Evolutionary conservation across 2,329 filamentous ascomycete genomes (phyloP).

Genomic region (Paecilomyces formosus): DNA sequence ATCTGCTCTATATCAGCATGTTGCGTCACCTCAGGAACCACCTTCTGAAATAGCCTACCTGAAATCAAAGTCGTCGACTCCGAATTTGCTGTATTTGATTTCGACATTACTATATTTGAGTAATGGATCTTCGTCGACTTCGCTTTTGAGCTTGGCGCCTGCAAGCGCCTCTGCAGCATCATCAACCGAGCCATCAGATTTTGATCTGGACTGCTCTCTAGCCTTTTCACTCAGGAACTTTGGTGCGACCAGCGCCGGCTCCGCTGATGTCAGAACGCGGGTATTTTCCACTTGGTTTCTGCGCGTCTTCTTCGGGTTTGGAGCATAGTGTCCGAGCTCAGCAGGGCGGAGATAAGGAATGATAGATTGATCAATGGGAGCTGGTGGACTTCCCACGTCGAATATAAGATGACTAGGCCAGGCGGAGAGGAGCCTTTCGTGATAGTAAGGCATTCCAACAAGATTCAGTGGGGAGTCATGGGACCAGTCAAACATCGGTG

Average conservation of each 20-base stretch:
- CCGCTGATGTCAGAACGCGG: slow-evolving; percentile 53
- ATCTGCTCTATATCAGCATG: slow-evolving; percentile 45
- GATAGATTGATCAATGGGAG: slow-evolving; percentile 64
- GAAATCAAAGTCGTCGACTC: slow-evolving; percentile 99
- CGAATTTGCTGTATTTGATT: slow-evolving; percentile 98
- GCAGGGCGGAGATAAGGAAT: slow-evolving; percentile 60
- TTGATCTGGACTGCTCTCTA: slow-evolving; percentile 49
- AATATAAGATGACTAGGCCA: slow-evolving; percentile 81
- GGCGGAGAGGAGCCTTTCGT: slow-evolving; percentile 76
- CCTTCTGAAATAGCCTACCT: slow-evolving; percentile 78
- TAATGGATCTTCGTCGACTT: slow-evolving; percentile 72
- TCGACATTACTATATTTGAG: slow-evolving; percentile 89
- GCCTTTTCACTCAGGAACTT: slow-evolving; percentile 95
- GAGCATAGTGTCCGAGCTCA: slow-evolving; percentile 71
- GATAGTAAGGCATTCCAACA: slow-evolving; percentile 88
- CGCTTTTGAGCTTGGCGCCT: slow-evolving; percentile 61
- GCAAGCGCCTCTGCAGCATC: slow-evolving; percentile 60
- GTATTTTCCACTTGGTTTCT: slow-evolving; percentile 82
- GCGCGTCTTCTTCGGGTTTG: slow-evolving; percentile 63
- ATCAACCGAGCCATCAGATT: slow-evolving; percentile 29
- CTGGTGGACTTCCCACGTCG: slow-evolving; percentile 76
- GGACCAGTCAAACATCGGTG: slow-evolving; percentile 60
- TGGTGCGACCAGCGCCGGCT: slow-evolving; percentile 62
- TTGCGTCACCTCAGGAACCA: slow-evolving; percentile 37
- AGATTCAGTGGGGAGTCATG: slow-evolving; percentile 72